Base-by-base conservation (phyloP, 768 basidiomycete genomes). In the Amanita exitialis region DNA sequence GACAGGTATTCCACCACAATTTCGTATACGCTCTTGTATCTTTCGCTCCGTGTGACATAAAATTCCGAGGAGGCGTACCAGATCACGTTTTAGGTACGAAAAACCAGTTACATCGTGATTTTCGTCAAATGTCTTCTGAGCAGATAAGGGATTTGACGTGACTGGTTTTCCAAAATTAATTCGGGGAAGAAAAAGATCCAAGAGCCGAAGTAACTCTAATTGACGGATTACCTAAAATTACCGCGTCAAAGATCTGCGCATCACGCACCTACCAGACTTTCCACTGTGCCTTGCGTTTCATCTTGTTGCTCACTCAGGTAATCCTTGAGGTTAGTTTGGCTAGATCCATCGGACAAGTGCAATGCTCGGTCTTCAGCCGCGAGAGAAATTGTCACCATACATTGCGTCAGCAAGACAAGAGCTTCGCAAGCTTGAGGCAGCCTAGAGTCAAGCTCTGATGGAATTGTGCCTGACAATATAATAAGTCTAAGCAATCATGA, bases 21-120 rank as follows among this genome's bases (percentile, higher is more conserved):
- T 65, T 44, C 92, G 76, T 36, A 83, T 74, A 7, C 80, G 76
- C 64, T 95, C 87, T 61, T 94, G 92, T 37, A 83, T 80, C 27
- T 66, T 70, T 61, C 66, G 80, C 56, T 75, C 72, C 41, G 75
- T 77, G 59, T 87, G 77, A 47, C 79, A 80, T 10, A 95, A 66
- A 43, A 88, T 75, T 5, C 90, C 90, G n/a, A 95, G 69, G 10
- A 95, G 69, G 15, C 88, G 83, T n/a, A 93, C 87, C 34, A 96
- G 74, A 66, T 94, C 90, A 41, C 90, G 78, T 66, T 95, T 95
- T 53, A 96, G 69, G 62, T 90, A 89, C 1, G 77, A 73, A 63
- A 95, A 92, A 12, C 85, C 82, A n/a, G 74, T 69, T 39, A 70
- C 60, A 49, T 76, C 77, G 57, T 36, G 34, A 8, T 6, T 34